Evolutionary conservation across 208 protist genomes (phyloP).

Genomic region (Porcisia hertigi): DNA sequence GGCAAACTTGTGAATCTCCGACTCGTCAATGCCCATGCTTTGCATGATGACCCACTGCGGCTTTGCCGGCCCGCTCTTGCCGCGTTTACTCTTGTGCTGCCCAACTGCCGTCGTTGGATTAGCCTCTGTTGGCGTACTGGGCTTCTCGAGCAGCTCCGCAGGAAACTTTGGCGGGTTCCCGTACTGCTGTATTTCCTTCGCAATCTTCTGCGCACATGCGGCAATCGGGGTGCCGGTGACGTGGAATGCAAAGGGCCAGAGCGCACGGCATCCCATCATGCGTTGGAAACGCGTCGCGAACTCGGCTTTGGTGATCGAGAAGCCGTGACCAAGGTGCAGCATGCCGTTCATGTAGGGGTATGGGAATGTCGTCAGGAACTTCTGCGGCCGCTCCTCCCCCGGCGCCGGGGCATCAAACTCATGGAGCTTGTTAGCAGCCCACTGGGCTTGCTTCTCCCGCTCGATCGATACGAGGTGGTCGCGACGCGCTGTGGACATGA

Average conservation of each 20-base stretch:
- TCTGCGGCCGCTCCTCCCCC: slow-evolving; percentile 61
- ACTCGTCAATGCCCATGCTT: slow-evolving; percentile 93
- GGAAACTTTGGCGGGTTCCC: slow-evolving; percentile 92
- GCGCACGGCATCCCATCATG: slow-evolving; percentile 95
- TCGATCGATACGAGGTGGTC: slow-evolving; percentile 79
- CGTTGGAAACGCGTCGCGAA: slow-evolving; percentile 98
- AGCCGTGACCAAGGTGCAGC: slow-evolving; percentile 99
- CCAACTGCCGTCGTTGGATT: slow-evolving; percentile 26
- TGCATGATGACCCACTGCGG: slow-evolving; percentile 99
- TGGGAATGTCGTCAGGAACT: slow-evolving; percentile 99
- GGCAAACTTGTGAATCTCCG: slow-evolving; percentile 98
- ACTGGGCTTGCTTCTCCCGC: slow-evolving; percentile 57
- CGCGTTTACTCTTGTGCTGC: slow-evolving; percentile 82
- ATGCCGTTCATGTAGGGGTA: slow-evolving; percentile 99
- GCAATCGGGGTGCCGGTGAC: slow-evolving; percentile 99
- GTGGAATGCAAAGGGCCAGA: slow-evolving; percentile 99
- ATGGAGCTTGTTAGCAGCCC: slow-evolving; percentile 65
- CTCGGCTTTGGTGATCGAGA: slow-evolving; percentile 99
- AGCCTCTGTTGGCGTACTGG: slow-evolving; percentile 34
- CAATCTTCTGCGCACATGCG: slow-evolving; percentile 98
- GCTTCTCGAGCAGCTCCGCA: slow-evolving; percentile 42
- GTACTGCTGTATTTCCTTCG: slow-evolving; percentile 82
- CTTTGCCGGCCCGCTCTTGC: slow-evolving; percentile 90
- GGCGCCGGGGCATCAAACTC: slow-evolving; percentile 64
- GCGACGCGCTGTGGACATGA: slow-evolving; percentile 82